Evolutionary conservation across 805 yeast genomes (phyloP).

Genomic region (Kazachstania taianensis): DNA sequence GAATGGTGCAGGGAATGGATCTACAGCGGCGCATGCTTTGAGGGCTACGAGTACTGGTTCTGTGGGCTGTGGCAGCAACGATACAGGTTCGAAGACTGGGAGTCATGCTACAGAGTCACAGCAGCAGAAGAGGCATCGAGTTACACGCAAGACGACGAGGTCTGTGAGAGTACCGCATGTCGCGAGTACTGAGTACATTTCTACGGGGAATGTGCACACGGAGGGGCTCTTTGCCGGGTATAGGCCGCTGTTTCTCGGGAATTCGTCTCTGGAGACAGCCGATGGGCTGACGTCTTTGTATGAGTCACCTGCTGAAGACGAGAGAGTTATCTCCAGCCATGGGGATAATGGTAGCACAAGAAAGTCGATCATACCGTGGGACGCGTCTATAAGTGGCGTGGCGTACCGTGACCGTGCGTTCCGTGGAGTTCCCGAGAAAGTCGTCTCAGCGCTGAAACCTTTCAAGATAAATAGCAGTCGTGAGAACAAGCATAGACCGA

Average conservation of each 20-base stretch:
- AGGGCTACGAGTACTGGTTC: background rate
- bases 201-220: constrained; percentile 20
- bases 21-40: background rate
- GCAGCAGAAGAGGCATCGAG: too few relatives aligned
- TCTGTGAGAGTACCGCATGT: constrained; percentile 22
- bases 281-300: background rate
- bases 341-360: constrained; percentile 6
- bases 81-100: too few relatives aligned
- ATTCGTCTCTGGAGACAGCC: constrained; percentile 15
- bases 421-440: constrained; percentile 29
- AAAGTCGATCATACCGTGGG: constrained; percentile 32
- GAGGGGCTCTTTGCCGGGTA: constrained; percentile 39
- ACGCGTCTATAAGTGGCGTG: constrained; percentile 31
- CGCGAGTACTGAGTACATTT: constrained; percentile 22
- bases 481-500: constrained; percentile 8
- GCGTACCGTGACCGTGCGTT: constrained; percentile 27
- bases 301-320: background rate
- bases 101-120: too few relatives aligned
- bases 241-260: constrained; percentile 36
- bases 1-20: background rate
- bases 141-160: background rate
- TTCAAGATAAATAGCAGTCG: constrained; percentile 17
- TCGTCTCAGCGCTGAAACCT: constrained; percentile 30
- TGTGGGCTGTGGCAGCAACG: too few relatives aligned
- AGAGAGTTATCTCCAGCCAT: background rate